Evolutionary conservation across 306 rosid species (phyloP).

Genomic region (Citrullus mucosospermus): DNA sequence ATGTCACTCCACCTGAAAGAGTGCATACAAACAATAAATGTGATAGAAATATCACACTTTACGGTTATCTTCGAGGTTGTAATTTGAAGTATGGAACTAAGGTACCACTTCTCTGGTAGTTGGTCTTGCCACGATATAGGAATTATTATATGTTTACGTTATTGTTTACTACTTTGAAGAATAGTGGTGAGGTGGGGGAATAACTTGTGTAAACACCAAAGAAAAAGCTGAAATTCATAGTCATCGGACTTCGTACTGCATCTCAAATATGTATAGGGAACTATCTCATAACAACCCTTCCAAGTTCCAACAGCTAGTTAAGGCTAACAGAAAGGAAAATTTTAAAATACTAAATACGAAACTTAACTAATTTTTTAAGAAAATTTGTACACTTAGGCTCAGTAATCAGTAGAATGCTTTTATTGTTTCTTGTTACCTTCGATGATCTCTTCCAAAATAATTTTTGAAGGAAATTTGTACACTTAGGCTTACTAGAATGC

Average conservation of each 20-base stretch:
- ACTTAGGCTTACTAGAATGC: not conserved
- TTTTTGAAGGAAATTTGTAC: not conserved
- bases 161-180: not conserved
- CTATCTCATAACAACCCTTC: not conserved
- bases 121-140: not conserved
- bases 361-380: not conserved
- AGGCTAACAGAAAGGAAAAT: not conserved
- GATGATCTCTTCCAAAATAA: not conserved
- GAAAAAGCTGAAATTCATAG: not conserved
- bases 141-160: not conserved
- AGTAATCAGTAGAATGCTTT: too few species aligned
- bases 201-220: not conserved
- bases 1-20: constrained; percentile 76
- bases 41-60: constrained; percentile 74
- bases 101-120: constrained; percentile 28
- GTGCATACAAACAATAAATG: constrained; percentile 57
- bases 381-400: too few species aligned
- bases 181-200: not conserved
- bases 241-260: not conserved
- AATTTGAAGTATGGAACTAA: constrained; percentile 72
- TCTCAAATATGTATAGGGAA: not conserved
- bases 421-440: not conserved
- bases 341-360: not conserved
- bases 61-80: constrained; percentile 92
- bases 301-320: not conserved